Base-by-base conservation (phyloP, 2,329 filamentous ascomycete species). In the Penicillium olsonii region DNA sequence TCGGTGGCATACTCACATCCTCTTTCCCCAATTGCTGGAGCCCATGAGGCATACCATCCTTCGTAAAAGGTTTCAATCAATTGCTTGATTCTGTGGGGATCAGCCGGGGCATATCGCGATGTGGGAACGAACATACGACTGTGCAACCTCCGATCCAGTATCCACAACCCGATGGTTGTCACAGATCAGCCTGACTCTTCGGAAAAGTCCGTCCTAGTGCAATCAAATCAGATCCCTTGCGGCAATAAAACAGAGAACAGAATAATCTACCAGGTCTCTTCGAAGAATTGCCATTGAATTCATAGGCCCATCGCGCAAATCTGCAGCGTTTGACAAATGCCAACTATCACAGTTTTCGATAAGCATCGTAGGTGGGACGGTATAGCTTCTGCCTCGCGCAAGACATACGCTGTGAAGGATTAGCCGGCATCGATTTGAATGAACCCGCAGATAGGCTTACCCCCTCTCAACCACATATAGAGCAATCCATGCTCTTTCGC, bases 391-490 rank as follows among this genome's bases (percentile, higher is more conserved):
- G 6, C 87, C 87, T 48, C 87, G 79, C 0, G 87, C 87, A 6
- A 90, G 69, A 39, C 85, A 88, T 63, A 88, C 85, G 26, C 81
- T 78, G 45, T 17, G 1, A 0, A 12, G 8, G 10, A 4, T 39
- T 7, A 49, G 37, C 38, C 14, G 14, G 9, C 9, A 15, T 34
- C 14, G 14, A 17, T n/a, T 11, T 20, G 29, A 6, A 5, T 4
- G 11, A 4, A 31, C 2, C 12, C 1, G n/a, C n/a, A 33, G 20
- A 24, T 26, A 15, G 39, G 42, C 60, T 45, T 42, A 83, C 75
- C 86, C 87, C 68, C 87, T 75, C 62, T 90, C 87, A 1, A 90
- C 77, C 0, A 88, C 86, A 63, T 88, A 90, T 1, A 90, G 68
- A 0, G 86, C 82, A 48, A 90, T 78, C 85, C 86, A 90, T 7